phyloP scores from a whole-genome alignment of 495 filamentous ascomycete genomes.

The Talaromyces borbonicus region DNA sequence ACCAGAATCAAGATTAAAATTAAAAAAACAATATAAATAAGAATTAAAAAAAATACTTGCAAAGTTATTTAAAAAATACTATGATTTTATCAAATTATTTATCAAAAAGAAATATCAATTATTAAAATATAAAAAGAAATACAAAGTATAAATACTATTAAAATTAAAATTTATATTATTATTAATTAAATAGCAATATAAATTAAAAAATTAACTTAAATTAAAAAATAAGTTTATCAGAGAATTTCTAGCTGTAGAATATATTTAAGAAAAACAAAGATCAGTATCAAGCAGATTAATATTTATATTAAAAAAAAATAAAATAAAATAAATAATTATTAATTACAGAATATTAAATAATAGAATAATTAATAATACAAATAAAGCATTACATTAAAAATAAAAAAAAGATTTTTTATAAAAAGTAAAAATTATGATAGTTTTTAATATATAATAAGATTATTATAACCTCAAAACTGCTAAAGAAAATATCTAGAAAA shows the following conservation, averaged over 20 bases:
- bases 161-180: not conserved
- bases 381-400: conserved; percentile 16
- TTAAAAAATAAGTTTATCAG: conserved; percentile 8
- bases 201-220: not conserved
- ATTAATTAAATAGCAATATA: not conserved
- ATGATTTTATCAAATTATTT: conserved; percentile 6
- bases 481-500: conserved; percentile 13
- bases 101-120: conserved; percentile 4
- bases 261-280: conserved; percentile 11
- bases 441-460: conserved; percentile 15
- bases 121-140: not conserved
- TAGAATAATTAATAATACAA: conserved; percentile 17
- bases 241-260: conserved; percentile 10
- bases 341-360: conserved; percentile 18
- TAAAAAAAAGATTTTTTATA: conserved; percentile 11
- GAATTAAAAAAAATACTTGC: not conserved
- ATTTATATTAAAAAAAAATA: conserved; percentile 21
- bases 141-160: not conserved
- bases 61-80: conserved; percentile 11
- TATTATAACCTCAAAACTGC: conserved; percentile 13
- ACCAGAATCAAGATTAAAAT: no score
- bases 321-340: conserved; percentile 13
- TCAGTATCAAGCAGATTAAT: conserved; percentile 9
- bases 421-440: conserved; percentile 16
- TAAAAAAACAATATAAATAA: not conserved